A percentile compares a stretch with the other conserved stretches of the same genome.
phyloP scores from a whole-genome alignment of 192 early-diverging fungal species.

The Backusella mclennaniae region DNA sequence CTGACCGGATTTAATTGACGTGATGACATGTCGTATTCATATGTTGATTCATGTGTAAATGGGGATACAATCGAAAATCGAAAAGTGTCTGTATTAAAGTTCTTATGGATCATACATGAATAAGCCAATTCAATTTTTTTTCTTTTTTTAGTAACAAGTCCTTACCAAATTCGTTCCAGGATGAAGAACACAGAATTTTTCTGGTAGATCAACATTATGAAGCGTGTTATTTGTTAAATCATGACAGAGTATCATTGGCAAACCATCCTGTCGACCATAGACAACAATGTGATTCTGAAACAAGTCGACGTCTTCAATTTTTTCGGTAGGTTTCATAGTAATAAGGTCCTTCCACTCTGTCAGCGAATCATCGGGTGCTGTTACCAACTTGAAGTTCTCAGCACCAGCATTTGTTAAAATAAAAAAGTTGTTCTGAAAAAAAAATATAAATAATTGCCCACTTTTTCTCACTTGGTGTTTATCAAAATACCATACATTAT shows the following conservation, averaged over 20 bases:
- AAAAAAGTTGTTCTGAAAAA: constrained; percentile 40
- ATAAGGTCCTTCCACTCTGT: constrained; percentile 61
- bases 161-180: constrained; percentile 58
- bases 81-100: constrained; percentile 55
- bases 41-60: constrained; percentile 60
- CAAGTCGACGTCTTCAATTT: constrained; percentile 76
- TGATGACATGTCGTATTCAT: constrained; percentile 64
- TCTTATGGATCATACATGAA: constrained; percentile 19
- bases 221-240: constrained; percentile 35
- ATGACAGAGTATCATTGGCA: constrained; percentile 54
- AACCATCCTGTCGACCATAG: constrained; percentile 49
- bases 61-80: constrained; percentile 65
- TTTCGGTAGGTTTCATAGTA: constrained; percentile 53
- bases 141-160: background rate
- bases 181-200: constrained; percentile 54
- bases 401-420: constrained; percentile 53
- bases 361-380: constrained; percentile 38
- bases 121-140: background rate
- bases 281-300: constrained; percentile 56
- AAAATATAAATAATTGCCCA: background rate
- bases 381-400: constrained; percentile 63
- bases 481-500: constrained; percentile 42
- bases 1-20: constrained; percentile 42
- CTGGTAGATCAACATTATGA: constrained; percentile 48
- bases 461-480: background rate